Percentiles rank a stretch among this genome's conserved stretches.
Conservation (phyloP, 1,139 yeast genomes). For the Blastobotrys elegans region DNA sequence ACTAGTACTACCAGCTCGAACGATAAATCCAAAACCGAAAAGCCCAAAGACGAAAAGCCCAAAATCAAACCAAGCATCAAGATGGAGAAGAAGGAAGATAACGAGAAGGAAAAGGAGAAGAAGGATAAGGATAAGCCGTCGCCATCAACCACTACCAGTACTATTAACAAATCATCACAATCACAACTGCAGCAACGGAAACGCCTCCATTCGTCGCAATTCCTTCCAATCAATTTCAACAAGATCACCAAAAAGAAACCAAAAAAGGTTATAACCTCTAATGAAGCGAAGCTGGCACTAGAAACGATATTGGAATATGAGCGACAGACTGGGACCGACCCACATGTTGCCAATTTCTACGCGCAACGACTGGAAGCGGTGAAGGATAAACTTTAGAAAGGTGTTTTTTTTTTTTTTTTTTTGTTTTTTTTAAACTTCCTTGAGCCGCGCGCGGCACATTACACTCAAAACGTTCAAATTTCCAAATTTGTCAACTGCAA, state of each 20-base stretch:
- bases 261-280: not conserved
- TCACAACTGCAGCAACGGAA: not conserved
- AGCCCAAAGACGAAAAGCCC: too few species aligned
- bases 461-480: not conserved
- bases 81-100: not conserved
- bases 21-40: not conserved
- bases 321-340: not conserved
- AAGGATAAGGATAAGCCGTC: not conserved
- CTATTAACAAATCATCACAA: not conserved
- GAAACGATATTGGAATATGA: constrained; percentile 8
- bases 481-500: not conserved
- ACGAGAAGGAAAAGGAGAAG: not conserved
- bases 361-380: constrained; percentile 7
- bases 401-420: too few species aligned
- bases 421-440: too few species aligned
- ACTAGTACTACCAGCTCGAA: not conserved
- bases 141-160: not conserved
- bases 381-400: too few species aligned
- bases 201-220: constrained; percentile 1
- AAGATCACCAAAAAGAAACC: not conserved
- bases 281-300: constrained; percentile 4
- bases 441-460: not conserved
- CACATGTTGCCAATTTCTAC: constrained; percentile 1
- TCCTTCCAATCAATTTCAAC: constrained; percentile 1
- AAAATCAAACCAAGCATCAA: too few species aligned